These are phyloP conservation scores for Mimosa pudica DNA, from an alignment of 306 rosid genomes.

Conservation along the genomic window DNA sequence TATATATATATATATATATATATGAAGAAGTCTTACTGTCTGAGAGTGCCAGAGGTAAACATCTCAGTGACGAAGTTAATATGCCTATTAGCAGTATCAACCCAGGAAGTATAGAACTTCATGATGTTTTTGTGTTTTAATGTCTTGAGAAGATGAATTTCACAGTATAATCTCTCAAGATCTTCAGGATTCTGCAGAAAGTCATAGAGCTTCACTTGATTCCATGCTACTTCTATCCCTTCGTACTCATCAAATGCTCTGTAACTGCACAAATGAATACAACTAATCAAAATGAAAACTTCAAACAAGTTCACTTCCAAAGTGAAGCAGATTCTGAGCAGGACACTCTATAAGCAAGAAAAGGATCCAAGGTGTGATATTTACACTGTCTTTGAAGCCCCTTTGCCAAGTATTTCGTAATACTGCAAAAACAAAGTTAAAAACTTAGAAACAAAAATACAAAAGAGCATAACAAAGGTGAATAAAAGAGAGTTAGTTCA, in stretches of 20 bases:
- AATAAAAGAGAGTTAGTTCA: constrained; percentile 29
- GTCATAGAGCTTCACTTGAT: constrained; percentile 87
- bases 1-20: neutral
- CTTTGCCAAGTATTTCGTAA: constrained; percentile 94
- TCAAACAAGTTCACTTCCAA: constrained; percentile 14
- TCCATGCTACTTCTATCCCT: constrained; percentile 99
- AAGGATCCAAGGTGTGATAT: constrained; percentile 26
- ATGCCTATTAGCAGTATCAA: constrained; percentile 73
- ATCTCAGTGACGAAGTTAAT: constrained; percentile 97
- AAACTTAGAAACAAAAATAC: constrained; percentile 17
- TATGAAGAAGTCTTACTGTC: constrained; percentile 66
- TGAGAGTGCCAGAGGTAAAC: constrained; percentile 97
- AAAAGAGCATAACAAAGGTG: constrained; percentile 6
- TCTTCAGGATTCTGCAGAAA: constrained; percentile 80
- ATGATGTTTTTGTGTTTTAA: constrained; percentile 82
- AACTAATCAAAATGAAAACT: constrained; percentile 7
- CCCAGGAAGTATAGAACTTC: constrained; percentile 96
- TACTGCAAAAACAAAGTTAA: constrained; percentile 58
- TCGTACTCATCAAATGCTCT: constrained; percentile 93
- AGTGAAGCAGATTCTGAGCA: constrained; percentile 27
- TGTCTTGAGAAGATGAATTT: constrained; percentile 96
- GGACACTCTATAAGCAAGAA: no score
- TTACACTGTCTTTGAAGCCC: constrained; percentile 96
- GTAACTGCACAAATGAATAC: constrained; percentile 56
- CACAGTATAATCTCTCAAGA: constrained; percentile 81